phyloP scores from a whole-genome alignment of 768 basidiomycete genomes.

The Leucosporidium yakuticum region DNA sequence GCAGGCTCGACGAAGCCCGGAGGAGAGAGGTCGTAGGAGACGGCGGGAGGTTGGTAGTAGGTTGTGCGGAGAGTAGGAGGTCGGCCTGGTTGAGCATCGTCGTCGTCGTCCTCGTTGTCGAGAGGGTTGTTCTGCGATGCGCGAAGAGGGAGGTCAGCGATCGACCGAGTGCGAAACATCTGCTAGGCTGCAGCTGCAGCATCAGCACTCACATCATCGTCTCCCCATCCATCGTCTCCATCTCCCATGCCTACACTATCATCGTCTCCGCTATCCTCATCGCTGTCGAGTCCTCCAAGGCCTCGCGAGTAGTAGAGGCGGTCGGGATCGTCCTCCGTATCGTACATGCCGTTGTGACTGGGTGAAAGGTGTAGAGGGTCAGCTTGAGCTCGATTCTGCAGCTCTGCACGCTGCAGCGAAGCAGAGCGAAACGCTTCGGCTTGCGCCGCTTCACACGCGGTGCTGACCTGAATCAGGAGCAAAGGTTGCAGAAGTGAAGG shows the following conservation, averaged over 20 bases:
- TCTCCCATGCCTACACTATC: conserved; percentile 23
- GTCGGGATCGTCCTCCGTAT: conserved; percentile 59
- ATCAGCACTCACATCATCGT: conserved; percentile 16
- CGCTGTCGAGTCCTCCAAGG: conserved; percentile 54
- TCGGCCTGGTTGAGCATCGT: conserved; percentile 14
- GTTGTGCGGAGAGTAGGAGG: background rate
- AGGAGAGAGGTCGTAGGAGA: conserved; percentile 28
- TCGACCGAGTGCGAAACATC: background rate
- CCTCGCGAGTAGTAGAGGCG: conserved; percentile 72
- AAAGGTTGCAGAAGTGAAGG: too few species aligned
- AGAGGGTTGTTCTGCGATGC: background rate
- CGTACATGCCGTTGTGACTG: conserved; percentile 26
- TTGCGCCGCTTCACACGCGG: too few species aligned
- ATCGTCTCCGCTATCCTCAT: conserved; percentile 28
- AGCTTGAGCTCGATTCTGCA: too few species aligned
- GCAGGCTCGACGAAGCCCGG: conserved; percentile 7
- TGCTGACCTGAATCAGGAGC: too few species aligned
- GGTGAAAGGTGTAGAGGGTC: too few species aligned
- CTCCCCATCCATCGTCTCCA: conserved; percentile 18
- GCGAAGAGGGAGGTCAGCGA: background rate
- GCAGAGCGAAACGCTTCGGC: too few species aligned
- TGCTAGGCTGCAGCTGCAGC: too few species aligned
- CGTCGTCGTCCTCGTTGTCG: conserved; percentile 17
- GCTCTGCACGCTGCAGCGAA: too few species aligned
- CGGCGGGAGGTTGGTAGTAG: conserved; percentile 21